Conservation (phyloP, 108 stramenopile species). For the Cylindrotheca fusiformis region DNA sequence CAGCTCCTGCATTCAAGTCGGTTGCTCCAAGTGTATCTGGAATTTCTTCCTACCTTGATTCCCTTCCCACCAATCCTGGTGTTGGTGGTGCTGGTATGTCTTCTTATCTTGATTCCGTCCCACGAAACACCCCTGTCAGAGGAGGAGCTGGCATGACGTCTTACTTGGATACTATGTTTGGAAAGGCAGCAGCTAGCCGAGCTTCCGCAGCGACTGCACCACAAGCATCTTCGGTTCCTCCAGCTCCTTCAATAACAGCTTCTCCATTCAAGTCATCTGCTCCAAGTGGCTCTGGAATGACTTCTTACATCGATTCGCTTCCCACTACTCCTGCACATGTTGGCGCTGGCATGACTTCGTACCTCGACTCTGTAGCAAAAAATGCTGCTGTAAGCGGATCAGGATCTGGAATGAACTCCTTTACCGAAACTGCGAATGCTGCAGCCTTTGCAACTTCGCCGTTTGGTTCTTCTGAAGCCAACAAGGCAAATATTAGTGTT, state of each 20-base stretch:
- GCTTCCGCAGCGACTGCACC: background rate
- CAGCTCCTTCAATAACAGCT: constrained; percentile 2
- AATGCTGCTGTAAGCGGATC: constrained; percentile 3
- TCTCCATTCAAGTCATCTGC: constrained; percentile 7
- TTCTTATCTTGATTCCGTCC: constrained; percentile 22
- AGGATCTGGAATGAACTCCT: constrained; percentile 16
- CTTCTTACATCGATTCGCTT: constrained; percentile 24
- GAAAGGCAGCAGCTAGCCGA: background rate
- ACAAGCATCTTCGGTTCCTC: constrained; percentile 7
- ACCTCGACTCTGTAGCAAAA: constrained; percentile 12
- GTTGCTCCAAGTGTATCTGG: constrained; percentile 13
- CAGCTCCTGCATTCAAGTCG: constrained; percentile 7
- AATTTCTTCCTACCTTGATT: constrained; percentile 20
- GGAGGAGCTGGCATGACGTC: constrained; percentile 27
- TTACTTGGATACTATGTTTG: constrained; percentile 7
- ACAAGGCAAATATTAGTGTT: constrained; percentile 14
- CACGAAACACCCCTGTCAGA: constrained; percentile 5
- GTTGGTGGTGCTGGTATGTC: constrained; percentile 29
- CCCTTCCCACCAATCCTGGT: constrained; percentile 17
- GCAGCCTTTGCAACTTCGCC: background rate
- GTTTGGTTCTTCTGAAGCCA: constrained; percentile 1
- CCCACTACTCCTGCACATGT: constrained; percentile 7
- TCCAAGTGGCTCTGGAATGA: too few species aligned
- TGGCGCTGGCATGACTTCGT: constrained; percentile 19
- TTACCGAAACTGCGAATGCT: constrained; percentile 9